Base-by-base conservation (phyloP, 495 filamentous ascomycete species). In the Recurvomyces mirabilis region DNA sequence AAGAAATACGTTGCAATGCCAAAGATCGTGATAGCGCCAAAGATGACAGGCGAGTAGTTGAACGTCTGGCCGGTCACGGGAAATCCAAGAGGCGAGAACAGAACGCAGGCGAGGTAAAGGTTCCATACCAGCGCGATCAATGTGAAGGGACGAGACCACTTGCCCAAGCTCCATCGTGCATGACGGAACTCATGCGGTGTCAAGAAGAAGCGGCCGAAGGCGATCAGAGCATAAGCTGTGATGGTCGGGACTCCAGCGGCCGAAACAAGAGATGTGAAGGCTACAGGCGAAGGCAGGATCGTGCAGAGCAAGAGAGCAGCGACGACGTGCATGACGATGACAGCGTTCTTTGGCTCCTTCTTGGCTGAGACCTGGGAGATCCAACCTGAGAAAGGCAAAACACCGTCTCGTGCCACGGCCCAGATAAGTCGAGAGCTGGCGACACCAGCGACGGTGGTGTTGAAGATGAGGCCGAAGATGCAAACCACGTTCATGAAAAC, bases 381-480 rank as follows among this genome's bases (percentile, higher is more conserved):
- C 70, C 70, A 75, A 47, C 65, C 51, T 4, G 70, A 72, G 60
- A 73, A 73, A 4, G 71, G 71, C 19, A 75, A 65, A 21, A 73
- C 71, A 26, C 70, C 70, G 49, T 75, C 71, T 31, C 71, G 66
- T 30, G 71, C 70, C 19, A 75, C 69, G 26, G 71, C 71, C 56
- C 72, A 75, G 55, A 73, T 69, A 13, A 75, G 63, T 30, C 71
- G 69, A 24, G 70, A 75, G n/a, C 68, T 68, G 20, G 71, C 70
- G 36, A 70, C 65, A 38, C 72, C 69, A 26, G 71, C 71, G 33
- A 73, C 65, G 2, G 71, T 70, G 10, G 69, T 73, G 57, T 75
- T 75, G 50, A 33, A 34, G 37, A 47, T 46, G 34, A 47, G 41
- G 31, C 69, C 70, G 25, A 70, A 44, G 36, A 73, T 57, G 58